A percentile compares a stretch with the other conserved stretches of the same genome.
Evolutionary conservation across 768 basidiomycete species (phyloP).

Genomic region (Termitomyces sp.): DNA sequence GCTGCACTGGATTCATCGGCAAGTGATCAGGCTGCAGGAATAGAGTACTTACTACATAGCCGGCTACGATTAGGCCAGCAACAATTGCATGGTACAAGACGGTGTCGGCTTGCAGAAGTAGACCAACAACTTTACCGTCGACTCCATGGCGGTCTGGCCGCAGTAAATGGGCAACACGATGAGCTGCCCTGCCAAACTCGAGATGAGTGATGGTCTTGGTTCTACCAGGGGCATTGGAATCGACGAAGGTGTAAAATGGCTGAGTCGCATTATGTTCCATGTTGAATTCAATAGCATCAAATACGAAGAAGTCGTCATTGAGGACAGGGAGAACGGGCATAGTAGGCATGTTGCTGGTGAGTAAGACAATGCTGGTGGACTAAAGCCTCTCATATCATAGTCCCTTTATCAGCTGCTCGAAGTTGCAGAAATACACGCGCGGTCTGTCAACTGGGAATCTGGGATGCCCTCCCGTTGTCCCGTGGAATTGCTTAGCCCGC

Average conservation of each 20-base stretch:
- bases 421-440: too few species aligned
- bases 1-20: slow-evolving; percentile 19
- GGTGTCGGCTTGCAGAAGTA: slow-evolving; percentile 25
- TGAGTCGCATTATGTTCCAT: slow-evolving; percentile 9
- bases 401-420: too few species aligned
- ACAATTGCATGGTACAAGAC: slow-evolving; percentile 35
- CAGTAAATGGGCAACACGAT: slow-evolving; percentile 28
- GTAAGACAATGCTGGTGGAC: too few species aligned
- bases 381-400: too few species aligned
- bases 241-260: slow-evolving; percentile 8
- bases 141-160: slow-evolving; percentile 29
- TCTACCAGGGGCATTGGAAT: background rate
- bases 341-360: background rate
- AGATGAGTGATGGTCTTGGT: slow-evolving; percentile 32
- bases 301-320: slow-evolving; percentile 5
- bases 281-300: slow-evolving; percentile 13
- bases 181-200: slow-evolving; percentile 33
- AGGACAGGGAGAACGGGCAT: slow-evolving; percentile 4
- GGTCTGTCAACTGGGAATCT: too few species aligned
- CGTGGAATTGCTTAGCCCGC: too few species aligned
- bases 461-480: too few species aligned
- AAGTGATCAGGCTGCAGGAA: background rate
- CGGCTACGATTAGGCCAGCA: slow-evolving; percentile 28
- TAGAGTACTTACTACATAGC: slow-evolving; percentile 22
- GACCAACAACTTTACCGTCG: slow-evolving; percentile 29